These are phyloP conservation scores for Mucor plumbeus DNA, from an alignment of 371 early-diverging fungal genomes.

Conservation along the genomic window DNA sequence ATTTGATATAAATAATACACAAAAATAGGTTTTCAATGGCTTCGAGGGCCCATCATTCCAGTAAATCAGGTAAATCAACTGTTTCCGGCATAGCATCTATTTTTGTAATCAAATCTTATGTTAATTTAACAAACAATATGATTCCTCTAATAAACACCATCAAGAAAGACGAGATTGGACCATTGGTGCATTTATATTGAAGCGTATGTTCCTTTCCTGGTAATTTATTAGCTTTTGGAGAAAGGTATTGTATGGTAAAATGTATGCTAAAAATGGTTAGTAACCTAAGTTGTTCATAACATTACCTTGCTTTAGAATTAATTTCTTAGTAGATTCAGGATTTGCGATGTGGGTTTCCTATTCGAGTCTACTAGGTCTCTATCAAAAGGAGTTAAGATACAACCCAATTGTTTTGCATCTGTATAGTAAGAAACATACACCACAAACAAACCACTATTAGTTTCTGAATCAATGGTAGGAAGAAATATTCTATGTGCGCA, in stretches of 20 bases:
- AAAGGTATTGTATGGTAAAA: neutral
- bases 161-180: conserved; percentile 8
- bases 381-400: too few relatives aligned
- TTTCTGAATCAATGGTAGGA: conserved; percentile 5
- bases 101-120: conserved; percentile 28
- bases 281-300: too few relatives aligned
- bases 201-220: neutral
- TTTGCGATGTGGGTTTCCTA: conserved; percentile 7
- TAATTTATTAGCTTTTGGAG: conserved; percentile 7
- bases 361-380: conserved; percentile 7
- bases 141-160: conserved; percentile 22
- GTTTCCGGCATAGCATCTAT: conserved; percentile 24
- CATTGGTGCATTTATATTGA: neutral
- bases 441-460: conserved; percentile 12
- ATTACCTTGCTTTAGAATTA: conserved; percentile 6
- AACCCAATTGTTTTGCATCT: neutral
- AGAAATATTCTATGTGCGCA: neutral
- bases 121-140: conserved; percentile 36
- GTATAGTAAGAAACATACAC: neutral
- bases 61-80: conserved; percentile 28
- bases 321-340: conserved; percentile 10
- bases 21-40: conserved; percentile 47
- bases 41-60: conserved; percentile 40
- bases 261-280: neutral
- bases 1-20: conserved; percentile 32